Evolutionary conservation across 495 filamentous ascomycete species (phyloP), one percentile per base, ranked within the genome.

Genomic region (Talaromyces nanjingensis): DNA sequence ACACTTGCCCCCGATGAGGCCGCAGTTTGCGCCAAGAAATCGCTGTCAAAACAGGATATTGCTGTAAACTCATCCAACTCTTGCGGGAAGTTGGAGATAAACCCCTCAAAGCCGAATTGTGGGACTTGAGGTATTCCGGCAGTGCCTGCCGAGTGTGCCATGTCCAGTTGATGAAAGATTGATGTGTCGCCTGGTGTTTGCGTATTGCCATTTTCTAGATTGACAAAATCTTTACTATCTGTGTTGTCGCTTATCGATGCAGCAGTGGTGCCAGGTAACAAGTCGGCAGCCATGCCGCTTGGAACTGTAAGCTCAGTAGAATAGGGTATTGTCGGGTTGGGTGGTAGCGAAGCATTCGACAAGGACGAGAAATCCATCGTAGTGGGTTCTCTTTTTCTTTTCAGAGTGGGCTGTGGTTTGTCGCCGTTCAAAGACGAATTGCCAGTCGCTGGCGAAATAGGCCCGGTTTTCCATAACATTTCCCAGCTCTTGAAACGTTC

Each of bases 401-500:
- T 47, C 63, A 66, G 14, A 8, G 14, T 22, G n/a, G 22, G 31
- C 6, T 45, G 59, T 7, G 11, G 4, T 31, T 42, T 24, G 12
- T 62, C 39, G 20, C 24, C 22, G 53, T 56, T 56, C 12, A 27
- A 22, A 20, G 62, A n/a, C 31, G 68, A 68, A 18, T 65, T 65
- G 24, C 73, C 63, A 2, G 72, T 72, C 4, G 69, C 66, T 1
- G 77, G 76, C 2, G 76, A 80, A 0, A 79, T 66, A 7, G 78
- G 78, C 4, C 79, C 79, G 7, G 77, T 76, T 62, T 81, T 80
- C 79, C 79, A 82, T 6, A 81, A 74, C 77, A 79, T 79, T 55
- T 81, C 78, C 79, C 79, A 82, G 25, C 77, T 80, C 52, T 82
- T 82, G 69, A 82, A 82, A 1, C 75, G 72, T 61, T 81, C 79